Evolutionary conservation across 2,329 filamentous ascomycete genomes (phyloP), one percentile per base, ranked within the genome.

Genomic region (Trichoderma asperellum): DNA sequence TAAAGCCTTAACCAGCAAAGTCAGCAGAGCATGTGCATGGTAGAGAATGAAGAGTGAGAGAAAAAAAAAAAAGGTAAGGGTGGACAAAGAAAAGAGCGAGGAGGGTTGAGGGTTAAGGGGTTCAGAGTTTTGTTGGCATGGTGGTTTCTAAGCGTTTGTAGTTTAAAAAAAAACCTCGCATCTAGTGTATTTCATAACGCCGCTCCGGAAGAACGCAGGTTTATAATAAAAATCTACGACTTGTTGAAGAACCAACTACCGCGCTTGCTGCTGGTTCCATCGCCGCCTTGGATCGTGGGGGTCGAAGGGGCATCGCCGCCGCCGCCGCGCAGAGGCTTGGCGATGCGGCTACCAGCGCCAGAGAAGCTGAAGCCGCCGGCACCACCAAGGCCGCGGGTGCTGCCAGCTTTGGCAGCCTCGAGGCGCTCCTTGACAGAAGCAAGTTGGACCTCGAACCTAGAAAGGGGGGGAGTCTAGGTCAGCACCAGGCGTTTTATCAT

Each of bases 391-490:
- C 93, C 94, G 73, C 94, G 91, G 12, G 94, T 97, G 73, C 92
- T 96, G 76, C 94, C 93, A 60, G 91, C 89, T 83, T 98, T 99
- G 79, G 94, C 96, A 64, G 93, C 92, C 82, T 99, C 96, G 73
- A 99, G 91, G 72, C 96, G 92, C 80, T 99, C 96, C 85, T 98
- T 99, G 82, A 99, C 96, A 63, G 94, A 94, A 55, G 94, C 92
- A 79, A 99, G 92, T 83, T 99, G 96, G 47, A 93, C 91, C 85
- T 99, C 96, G 85, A 99, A 99, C 80, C 96, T 98, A 70, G 40
- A 24, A 11, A 52, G 40, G n/a, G 58, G 58, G 40, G 64, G 40
- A 52, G 55, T 67, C 64, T 58, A 67, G 64, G 64, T 67, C 64
- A 67, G 64, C 64, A 67, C 43, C 53, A 52, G 59, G 55, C 40